Base-by-base conservation (phyloP, 1,139 yeast species). In the Nakaseomyces nivariensis region DNA sequence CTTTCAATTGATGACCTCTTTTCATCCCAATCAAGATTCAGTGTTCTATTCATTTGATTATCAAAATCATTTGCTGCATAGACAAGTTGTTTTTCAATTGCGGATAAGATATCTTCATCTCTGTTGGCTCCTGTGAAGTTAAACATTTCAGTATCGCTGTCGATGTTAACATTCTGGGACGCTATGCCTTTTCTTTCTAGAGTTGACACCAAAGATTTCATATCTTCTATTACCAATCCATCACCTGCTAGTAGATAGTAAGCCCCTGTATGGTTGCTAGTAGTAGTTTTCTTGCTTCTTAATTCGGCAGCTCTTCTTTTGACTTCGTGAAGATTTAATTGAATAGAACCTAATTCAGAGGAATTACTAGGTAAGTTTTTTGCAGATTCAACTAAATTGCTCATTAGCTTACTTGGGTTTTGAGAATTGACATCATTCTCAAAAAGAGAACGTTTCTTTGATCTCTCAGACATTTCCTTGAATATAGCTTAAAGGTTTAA, bases 221-320 rank as follows among this genome's bases (percentile, higher is more conserved):
- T 82, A 51, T 88, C 95, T 60, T 88, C 96, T 43, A 95, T 86
- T 51, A 88, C 83, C 50, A 90, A 76, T 0, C 96, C 97, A 62
- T 94, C 85, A 0, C 94, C 86, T 2, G 97, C 96, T 49, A 92
- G 73, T 45, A 90, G 71, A 64, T 90, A 90, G 61, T 89, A 97
- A 0, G 97, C 97, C 59, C 85, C 86, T 1, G 96, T 87, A 62
- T 78, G 84, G 54, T 80, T 77, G 25, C 29, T 43, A 22, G 70
- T 58, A 36, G 67, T 67, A 8, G 63, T 60, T 9, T 69, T 73
- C 41, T 73, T 69, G 34, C 66, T 67, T 52, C 90, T 75, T 58
- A 85, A 70, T 51, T 76, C 77, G 51, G 73, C 74, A 0, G 95
- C 83, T 54, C 85, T 79, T 57, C 82, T 77, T 58, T 82, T 82